These are phyloP conservation scores for Aspergillus terreus DNA, from an alignment of 2,329 filamentous ascomycete genomes.

Conservation along the genomic window DNA sequence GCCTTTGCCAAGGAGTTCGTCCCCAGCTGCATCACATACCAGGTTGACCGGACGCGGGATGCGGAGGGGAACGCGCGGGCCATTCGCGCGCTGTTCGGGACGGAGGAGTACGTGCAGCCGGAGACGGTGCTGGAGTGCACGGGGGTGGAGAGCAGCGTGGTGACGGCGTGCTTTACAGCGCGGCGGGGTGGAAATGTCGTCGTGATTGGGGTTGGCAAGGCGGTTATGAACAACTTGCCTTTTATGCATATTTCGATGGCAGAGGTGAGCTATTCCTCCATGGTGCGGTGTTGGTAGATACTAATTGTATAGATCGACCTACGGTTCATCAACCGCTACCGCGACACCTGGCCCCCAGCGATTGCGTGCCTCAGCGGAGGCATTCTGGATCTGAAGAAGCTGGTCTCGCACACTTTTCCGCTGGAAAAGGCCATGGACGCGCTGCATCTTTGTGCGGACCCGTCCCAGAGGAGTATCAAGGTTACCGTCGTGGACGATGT, in stretches of 20 bases:
- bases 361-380: slow-evolving; percentile 59
- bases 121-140: slow-evolving; percentile 63
- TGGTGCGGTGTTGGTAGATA: background rate
- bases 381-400: slow-evolving; percentile 57
- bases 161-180: slow-evolving; percentile 55
- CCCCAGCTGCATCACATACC: slow-evolving; percentile 53
- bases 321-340: slow-evolving; percentile 68
- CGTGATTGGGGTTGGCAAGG: slow-evolving; percentile 61
- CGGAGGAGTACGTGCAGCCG: slow-evolving; percentile 55
- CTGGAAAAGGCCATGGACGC: slow-evolving; percentile 61
- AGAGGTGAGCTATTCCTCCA: slow-evolving; percentile 35
- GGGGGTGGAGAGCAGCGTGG: slow-evolving; percentile 61
- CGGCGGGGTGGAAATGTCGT: slow-evolving; percentile 59
- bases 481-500: slow-evolving; percentile 57
- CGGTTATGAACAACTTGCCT: slow-evolving; percentile 62
- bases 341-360: slow-evolving; percentile 65
- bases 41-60: slow-evolving; percentile 45
- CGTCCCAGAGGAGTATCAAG: slow-evolving; percentile 55
- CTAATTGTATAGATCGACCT: slow-evolving; percentile 54
- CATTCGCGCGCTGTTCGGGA: slow-evolving; percentile 54
- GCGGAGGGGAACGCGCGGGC: slow-evolving; percentile 49
- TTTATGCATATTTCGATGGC: slow-evolving; percentile 64
- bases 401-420: slow-evolving; percentile 62
- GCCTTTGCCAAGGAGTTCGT: slow-evolving; percentile 57
- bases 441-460: slow-evolving; percentile 51